These are phyloP conservation scores for Coemansia sp. DNA, from an alignment of 192 early-diverging fungal species.

Conservation along the genomic window DNA sequence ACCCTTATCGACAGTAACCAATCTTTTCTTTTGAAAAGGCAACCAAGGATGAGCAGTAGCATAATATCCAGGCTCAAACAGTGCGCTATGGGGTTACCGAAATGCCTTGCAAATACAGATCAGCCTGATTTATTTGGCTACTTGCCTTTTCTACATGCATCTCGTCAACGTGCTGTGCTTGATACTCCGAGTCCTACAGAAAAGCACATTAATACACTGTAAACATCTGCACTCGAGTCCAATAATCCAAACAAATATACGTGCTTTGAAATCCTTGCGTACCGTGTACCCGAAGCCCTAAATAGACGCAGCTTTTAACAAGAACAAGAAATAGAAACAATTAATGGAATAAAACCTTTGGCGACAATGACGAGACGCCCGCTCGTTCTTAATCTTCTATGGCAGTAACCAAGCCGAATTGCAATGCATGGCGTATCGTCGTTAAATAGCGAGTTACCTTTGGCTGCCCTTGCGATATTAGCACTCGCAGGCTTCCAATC, in stretches of 20 bases:
- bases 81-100: neutral
- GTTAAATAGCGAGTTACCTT: neutral
- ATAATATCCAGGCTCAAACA: no score
- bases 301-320: no score
- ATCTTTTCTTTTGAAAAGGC: neutral
- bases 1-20: neutral
- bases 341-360: no score
- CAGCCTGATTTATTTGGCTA: neutral
- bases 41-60: no score
- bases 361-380: no score
- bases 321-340: no score
- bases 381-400: no score
- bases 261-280: no score
- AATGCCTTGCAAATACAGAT: neutral
- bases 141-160: constrained; percentile 52
- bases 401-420: no score
- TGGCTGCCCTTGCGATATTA: neutral
- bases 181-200: neutral
- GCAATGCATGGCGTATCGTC: neutral
- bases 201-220: neutral
- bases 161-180: constrained; percentile 1
- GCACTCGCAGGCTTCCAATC: neutral
- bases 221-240: neutral
- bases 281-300: no score
- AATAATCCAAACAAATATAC: neutral